A percentile compares a stretch with the other conserved stretches of the same genome.
These are phyloP conservation scores for Aspergillus pseudonomiae DNA, from an alignment of 2,329 filamentous ascomycete species.

Conservation along the genomic window DNA sequence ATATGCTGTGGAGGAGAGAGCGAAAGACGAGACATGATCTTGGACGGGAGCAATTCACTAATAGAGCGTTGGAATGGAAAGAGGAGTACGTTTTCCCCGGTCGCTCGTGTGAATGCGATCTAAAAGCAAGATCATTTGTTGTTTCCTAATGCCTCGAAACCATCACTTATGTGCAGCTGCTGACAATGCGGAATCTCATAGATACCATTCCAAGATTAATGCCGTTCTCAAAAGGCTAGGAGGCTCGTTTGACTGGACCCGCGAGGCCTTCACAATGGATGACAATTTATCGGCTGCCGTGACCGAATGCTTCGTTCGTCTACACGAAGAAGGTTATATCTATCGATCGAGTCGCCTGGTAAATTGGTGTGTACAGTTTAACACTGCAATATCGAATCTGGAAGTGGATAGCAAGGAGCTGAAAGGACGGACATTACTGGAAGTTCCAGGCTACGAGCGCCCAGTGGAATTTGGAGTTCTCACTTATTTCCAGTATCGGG, in stretches of 20 bases:
- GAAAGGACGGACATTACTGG: constrained; percentile 78
- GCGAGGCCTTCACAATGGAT: constrained; percentile 97
- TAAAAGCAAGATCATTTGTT: no score
- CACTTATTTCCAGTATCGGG: constrained; percentile 87
- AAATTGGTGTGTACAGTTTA: constrained; percentile 91
- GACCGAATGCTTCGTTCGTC: constrained; percentile 81
- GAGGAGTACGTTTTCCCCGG: constrained; percentile 54
- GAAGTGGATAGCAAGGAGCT: constrained; percentile 93
- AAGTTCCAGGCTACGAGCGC: constrained; percentile 92
- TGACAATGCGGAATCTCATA: no score
- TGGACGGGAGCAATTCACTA: constrained; percentile 76
- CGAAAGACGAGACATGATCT: constrained; percentile 90
- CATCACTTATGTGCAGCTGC: no score
- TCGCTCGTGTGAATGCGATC: no score
- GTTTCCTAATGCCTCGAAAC: no score
- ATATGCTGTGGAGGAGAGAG: constrained; percentile 87
- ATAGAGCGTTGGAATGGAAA: constrained; percentile 93
- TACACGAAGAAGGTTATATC: constrained; percentile 91
- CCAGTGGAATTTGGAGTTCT: constrained; percentile 95
- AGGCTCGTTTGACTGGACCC: constrained; percentile 88
- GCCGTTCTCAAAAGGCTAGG: constrained; percentile 80
- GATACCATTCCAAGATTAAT: constrained; percentile 87
- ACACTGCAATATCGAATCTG: constrained; percentile 88
- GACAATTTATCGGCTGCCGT: constrained; percentile 80
- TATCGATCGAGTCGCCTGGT: constrained; percentile 91